These are phyloP conservation scores for Fusarium sterilihyphosum DNA, from an alignment of 2,329 filamentous ascomycete species.

Conservation along the genomic window DNA sequence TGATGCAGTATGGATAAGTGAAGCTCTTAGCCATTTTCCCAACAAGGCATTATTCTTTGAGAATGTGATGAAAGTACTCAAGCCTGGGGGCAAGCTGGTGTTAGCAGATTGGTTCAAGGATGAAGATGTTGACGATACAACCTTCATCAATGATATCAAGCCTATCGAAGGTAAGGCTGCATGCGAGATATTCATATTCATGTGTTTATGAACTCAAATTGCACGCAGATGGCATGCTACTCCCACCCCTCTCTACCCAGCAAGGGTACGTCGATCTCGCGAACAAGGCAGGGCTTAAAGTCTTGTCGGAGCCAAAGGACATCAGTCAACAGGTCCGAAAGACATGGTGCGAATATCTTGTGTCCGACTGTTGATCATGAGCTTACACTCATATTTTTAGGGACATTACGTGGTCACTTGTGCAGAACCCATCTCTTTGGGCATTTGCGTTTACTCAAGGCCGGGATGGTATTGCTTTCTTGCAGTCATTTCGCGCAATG, in stretches of 20 bases:
- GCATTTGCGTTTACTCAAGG: slow-evolving; percentile 69
- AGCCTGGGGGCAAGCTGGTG: slow-evolving; percentile 61
- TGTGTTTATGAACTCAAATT: not conserved
- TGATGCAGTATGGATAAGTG: slow-evolving; percentile 70
- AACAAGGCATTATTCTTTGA: slow-evolving; percentile 68
- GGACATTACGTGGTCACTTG: slow-evolving; percentile 70
- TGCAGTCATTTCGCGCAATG: slow-evolving; percentile 71
- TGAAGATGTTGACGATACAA: slow-evolving; percentile 54
- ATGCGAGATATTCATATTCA: not conserved
- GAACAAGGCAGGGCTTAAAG: slow-evolving; percentile 57
- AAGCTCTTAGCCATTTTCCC: slow-evolving; percentile 69
- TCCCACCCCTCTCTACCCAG: slow-evolving; percentile 65
- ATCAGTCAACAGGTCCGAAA: slow-evolving; percentile 67
- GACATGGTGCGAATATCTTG: slow-evolving; percentile 60
- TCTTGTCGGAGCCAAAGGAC: slow-evolving; percentile 60
- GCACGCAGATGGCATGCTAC: slow-evolving; percentile 65
- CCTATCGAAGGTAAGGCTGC: slow-evolving; percentile 62
- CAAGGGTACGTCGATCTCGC: slow-evolving; percentile 63
- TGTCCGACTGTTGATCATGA: not conserved
- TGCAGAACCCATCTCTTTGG: slow-evolving; percentile 69
- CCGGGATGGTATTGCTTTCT: slow-evolving; percentile 67
- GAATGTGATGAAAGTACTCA: slow-evolving; percentile 61
- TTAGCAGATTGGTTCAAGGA: slow-evolving; percentile 71
- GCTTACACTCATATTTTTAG: slow-evolving; percentile 45
- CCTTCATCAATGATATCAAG: slow-evolving; percentile 63